Base-by-base conservation (phyloP, 2,329 filamentous ascomycete genomes). In the Arthrobotrys megalospora region DNA sequence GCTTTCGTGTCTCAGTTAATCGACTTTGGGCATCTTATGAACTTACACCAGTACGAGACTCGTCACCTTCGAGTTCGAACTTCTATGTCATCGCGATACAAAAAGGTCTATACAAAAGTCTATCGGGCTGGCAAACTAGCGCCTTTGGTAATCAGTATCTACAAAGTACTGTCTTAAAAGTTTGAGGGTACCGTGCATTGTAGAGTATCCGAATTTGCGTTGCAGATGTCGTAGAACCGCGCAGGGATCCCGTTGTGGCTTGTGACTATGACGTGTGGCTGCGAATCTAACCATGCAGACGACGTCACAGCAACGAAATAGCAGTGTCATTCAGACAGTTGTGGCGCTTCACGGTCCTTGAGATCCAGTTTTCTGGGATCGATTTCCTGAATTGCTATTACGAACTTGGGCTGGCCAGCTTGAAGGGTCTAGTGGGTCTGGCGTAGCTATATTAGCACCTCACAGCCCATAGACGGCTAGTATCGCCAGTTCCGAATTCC, bases 261-360 rank as follows among this genome's bases (percentile, higher is more conserved):
- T 14, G 43, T 52, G 45, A 10, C 3, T 8, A 47, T 28, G 55
- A 43, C 32, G 34, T 62, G 36, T 34, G n/a, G n/a, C 19, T 28
- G 24, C 24, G 24, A 28, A 28, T 28, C 24, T 5, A 5, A 28
- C 24, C 11, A 50, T 50, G 55, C 55, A 34, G 28, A 32, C 47
- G 60, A 65, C 48, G 69, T 66, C 69, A 73, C 47, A 63, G 28
- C 69, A 66, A 66, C 60, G 69, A 73, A 66, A 73, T 73, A 36
- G 34, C 14, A 10, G 32, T 48, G 69, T 64, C 69, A 50, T 73
- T 45, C 24, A n/a, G 12, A 36, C 41, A 55, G 24, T 43, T 43
- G 67, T 63, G 67, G 67, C 67, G 67, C 45, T 34, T 34, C 12
- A 41, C 48, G 28, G 60, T 48, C 60, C 21, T 21, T n/a, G 16